phyloP scores from a whole-genome alignment of 23 red algal genomes.

The Cyanidium caldarium region DNA sequence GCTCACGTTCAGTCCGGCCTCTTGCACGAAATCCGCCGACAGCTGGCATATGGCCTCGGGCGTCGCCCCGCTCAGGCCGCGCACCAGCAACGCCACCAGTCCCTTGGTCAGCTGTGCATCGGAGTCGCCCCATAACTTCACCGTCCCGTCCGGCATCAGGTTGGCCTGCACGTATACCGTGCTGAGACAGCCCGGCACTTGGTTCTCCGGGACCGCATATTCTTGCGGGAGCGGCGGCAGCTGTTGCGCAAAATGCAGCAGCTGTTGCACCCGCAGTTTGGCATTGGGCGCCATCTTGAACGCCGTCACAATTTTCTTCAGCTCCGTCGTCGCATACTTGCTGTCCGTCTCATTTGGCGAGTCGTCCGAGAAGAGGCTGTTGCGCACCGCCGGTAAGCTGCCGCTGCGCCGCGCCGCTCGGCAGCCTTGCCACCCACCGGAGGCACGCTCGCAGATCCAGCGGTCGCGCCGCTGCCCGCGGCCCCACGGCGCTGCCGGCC shows the following conservation, averaged over 20 bases:
- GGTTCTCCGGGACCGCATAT: background rate
- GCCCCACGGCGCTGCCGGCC: no score
- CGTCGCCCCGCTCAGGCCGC: slow-evolving; percentile 50
- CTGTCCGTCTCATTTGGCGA: no score
- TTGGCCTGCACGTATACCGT: slow-evolving; percentile 22
- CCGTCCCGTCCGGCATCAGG: slow-evolving; percentile 3
- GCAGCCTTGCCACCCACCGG: no score
- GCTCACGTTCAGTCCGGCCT: slow-evolving; percentile 41
- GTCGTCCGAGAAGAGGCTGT: no score
- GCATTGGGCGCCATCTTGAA: slow-evolving; percentile 60
- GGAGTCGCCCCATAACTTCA: slow-evolving; percentile 47
- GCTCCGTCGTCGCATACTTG: slow-evolving; percentile 34
- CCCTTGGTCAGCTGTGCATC: slow-evolving; percentile 98
- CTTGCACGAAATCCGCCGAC: slow-evolving; percentile 49
- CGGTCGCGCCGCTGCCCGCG: no score
- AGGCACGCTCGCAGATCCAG: no score
- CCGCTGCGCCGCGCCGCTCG: no score
- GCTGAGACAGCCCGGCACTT: slow-evolving; percentile 30
- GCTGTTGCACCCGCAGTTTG: slow-evolving; percentile 87
- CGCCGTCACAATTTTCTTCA: slow-evolving; percentile 25
- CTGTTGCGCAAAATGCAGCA: slow-evolving; percentile 61
- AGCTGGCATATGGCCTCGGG: slow-evolving; percentile 36
- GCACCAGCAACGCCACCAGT: slow-evolving; percentile 63
- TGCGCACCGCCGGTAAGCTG: no score
- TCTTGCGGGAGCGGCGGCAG: slow-evolving; percentile 21